A percentile compares a stretch with the other conserved stretches of the same genome.
Conservation (phyloP, 305 asterid genomes). For the Solanum hybrid region DNA sequence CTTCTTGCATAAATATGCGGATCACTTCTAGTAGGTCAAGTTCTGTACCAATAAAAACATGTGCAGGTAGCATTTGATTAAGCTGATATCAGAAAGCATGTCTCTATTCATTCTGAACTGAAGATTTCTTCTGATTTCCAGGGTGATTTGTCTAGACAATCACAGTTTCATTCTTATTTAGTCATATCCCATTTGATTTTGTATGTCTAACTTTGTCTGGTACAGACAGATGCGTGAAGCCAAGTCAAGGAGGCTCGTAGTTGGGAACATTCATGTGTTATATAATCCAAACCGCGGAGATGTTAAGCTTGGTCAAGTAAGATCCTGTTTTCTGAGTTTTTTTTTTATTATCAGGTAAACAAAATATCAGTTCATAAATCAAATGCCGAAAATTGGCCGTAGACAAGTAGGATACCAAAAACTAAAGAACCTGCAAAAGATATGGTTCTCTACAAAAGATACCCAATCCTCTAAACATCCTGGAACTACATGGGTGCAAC, state of each 20-base stretch:
- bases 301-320: conserved; percentile 33
- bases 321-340: background rate
- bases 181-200: background rate
- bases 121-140: background rate
- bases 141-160: background rate
- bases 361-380: background rate
- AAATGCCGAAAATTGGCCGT: background rate
- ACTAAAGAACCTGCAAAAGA: background rate
- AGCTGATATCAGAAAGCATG: background rate
- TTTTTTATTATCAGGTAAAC: background rate
- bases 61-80: background rate
- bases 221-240: conserved; percentile 28
- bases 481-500: background rate
- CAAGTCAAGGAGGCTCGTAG: conserved; percentile 20
- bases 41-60: background rate
- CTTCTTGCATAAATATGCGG: background rate
- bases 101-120: background rate
- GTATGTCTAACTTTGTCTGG: conserved; percentile 14
- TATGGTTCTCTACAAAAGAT: background rate
- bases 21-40: background rate
- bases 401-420: background rate
- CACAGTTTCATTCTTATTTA: background rate
- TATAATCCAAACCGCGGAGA: conserved; percentile 30
- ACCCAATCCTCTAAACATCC: background rate
- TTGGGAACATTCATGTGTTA: conserved; percentile 35